A percentile compares a stretch with the other conserved stretches of the same genome.
Evolutionary conservation across 1,284 basidiomycete species (phyloP).

Genomic region (Psilocybe mexicana): DNA sequence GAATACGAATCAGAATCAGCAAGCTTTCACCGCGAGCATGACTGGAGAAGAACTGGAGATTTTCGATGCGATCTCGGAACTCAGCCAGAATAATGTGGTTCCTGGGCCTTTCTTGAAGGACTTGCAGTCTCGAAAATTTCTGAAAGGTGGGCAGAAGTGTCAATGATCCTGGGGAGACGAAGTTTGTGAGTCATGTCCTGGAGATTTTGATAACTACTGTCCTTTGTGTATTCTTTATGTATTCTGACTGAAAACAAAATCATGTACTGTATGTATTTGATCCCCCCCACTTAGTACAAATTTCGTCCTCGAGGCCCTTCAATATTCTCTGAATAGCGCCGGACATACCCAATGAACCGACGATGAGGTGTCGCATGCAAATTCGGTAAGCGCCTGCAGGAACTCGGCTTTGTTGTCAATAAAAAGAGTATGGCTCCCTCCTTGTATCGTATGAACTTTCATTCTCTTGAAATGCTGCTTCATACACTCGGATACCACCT

Average conservation of each 20-base stretch:
- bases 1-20: background rate
- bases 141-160: background rate
- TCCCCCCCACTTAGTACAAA: background rate
- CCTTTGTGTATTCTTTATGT: too few relatives aligned
- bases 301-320: too few relatives aligned
- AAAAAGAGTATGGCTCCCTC: conserved; percentile 19
- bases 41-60: conserved; percentile 6
- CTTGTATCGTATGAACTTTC: conserved; percentile 16
- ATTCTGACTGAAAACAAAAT: background rate
- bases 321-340: too few relatives aligned
- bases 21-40: background rate
- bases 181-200: background rate
- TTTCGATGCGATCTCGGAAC: conserved; percentile 6
- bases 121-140: too few relatives aligned
- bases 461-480: conserved; percentile 20
- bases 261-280: too few relatives aligned
- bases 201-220: background rate
- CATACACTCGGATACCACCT: conserved; percentile 13
- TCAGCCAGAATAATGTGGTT: conserved; percentile 8
- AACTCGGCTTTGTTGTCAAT: conserved; percentile 18
- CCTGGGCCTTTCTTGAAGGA: background rate
- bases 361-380: conserved; percentile 7
- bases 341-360: too few relatives aligned
- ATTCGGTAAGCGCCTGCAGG: conserved; percentile 8
- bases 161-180: background rate